Evolutionary conservation across 371 early-diverging fungal genomes (phyloP), one percentile per base, ranked within the genome.

Genomic region (Mucor sp.): DNA sequence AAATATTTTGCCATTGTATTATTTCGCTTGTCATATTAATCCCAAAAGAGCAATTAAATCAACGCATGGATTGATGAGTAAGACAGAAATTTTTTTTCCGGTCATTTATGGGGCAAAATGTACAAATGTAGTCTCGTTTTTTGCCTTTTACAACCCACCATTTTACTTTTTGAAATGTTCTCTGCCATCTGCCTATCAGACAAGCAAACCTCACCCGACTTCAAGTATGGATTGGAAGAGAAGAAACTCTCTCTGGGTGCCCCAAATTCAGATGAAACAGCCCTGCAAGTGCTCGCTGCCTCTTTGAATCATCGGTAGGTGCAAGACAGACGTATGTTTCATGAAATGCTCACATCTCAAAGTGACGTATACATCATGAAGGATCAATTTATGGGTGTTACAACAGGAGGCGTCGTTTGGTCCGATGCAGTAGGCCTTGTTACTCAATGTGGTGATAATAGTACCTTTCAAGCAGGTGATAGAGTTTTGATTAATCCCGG

Each of bases 341-440:
- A 68, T 14, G 37, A 58, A 44, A 53, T 37, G 14, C 37, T 37
- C 4, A 37, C 37, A 37, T 14, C 37, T 37, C 37, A 37, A 37
- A 74, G 74, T 19, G 90, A 90, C 60, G 78, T 86, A 39, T 90
- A 82, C 78, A 88, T 88, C 66, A 83, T 88, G 47, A 82, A 84
- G 62, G 85, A 82, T 14, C 58, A 67, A n/a, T 82, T 76, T 67
- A 76, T 73, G 8, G 76, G 67, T 21, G 75, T 85, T 58, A 56
- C 65, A 23, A 65, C 75, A 64, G 82, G 74, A 58, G 86, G 88
- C 19, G 66, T 85, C 62, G 69, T 87, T 28, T 89, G 88, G 4
- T 76, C 85, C 56, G 90, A 90, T 77, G 87, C 83, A 43, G 84
- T 85, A 12, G 90, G 89, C 41, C 66, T 71, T n/a, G 72, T 87